phyloP scores from a whole-genome alignment of 1,139 yeast genomes.

The Suhomyces terraborum region DNA sequence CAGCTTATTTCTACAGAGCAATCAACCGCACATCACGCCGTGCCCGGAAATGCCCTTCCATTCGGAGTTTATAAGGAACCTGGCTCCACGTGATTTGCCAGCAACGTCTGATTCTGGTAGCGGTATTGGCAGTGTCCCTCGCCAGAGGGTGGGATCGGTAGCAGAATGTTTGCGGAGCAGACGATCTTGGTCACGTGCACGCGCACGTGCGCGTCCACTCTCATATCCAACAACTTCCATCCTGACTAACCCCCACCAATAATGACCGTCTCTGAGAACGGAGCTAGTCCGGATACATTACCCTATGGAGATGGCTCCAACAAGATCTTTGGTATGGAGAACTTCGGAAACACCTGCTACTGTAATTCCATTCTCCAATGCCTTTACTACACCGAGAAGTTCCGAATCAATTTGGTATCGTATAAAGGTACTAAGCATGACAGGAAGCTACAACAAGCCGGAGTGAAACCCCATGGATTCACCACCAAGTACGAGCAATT shows the following conservation, averaged over 20 bases:
- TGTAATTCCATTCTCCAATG: conserved; percentile 92
- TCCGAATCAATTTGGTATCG: conserved; percentile 56
- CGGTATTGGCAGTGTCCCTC: too few species aligned
- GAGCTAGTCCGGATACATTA: background rate
- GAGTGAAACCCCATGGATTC: conserved; percentile 49
- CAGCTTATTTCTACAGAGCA: background rate
- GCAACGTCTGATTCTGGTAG: too few species aligned
- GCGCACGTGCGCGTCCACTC: background rate
- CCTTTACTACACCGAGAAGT: conserved; percentile 69
- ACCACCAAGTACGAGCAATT: conserved; percentile 48
- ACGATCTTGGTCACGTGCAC: background rate
- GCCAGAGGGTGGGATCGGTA: too few species aligned
- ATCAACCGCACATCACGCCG: too few species aligned
- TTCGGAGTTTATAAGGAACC: too few species aligned
- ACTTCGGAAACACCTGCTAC: conserved; percentile 93
- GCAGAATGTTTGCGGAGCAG: background rate
- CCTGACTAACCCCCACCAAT: background rate
- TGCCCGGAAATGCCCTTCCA: too few species aligned
- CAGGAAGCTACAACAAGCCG: conserved; percentile 41
- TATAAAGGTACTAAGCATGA: conserved; percentile 40
- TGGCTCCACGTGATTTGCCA: too few species aligned
- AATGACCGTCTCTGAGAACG: conserved; percentile 8
- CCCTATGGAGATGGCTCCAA: conserved; percentile 61
- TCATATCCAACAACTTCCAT: background rate
- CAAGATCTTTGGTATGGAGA: conserved; percentile 90